Percentiles rank a stretch among this genome's conserved stretches.
Conservation (phyloP, 345 rosid species). For the Melaleuca quinquenervia region DNA sequence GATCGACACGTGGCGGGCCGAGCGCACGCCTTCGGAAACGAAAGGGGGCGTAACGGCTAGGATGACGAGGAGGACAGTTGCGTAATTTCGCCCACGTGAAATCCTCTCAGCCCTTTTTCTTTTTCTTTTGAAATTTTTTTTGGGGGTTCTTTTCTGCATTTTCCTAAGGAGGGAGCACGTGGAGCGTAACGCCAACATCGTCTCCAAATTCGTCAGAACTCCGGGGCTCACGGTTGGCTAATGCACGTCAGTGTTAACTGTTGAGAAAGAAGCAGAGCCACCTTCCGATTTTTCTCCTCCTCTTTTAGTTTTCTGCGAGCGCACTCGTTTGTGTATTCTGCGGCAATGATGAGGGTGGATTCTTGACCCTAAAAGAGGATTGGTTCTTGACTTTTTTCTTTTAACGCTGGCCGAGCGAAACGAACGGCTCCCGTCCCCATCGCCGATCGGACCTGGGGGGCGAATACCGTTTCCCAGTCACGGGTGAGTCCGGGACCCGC, state of each 20-base stretch:
- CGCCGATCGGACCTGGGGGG: background rate
- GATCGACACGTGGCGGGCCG: constrained; percentile 1
- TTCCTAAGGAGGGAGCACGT: background rate
- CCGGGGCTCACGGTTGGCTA: background rate
- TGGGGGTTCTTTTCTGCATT: background rate
- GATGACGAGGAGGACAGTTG: constrained; percentile 5
- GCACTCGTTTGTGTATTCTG: too few species aligned
- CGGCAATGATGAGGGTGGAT: background rate
- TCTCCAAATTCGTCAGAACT: background rate
- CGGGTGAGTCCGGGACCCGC: too few species aligned
- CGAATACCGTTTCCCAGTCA: background rate
- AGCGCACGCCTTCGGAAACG: background rate
- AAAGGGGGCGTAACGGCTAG: constrained; percentile 51
- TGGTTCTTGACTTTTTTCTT: background rate
- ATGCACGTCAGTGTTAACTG: background rate
- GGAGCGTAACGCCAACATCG: background rate
- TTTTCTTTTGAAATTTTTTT: background rate
- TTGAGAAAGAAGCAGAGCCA: background rate
- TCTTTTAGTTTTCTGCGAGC: background rate
- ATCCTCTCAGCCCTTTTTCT: background rate
- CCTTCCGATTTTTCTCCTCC: background rate
- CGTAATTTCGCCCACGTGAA: background rate
- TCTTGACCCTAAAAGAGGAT: background rate
- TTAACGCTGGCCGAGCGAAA: background rate
- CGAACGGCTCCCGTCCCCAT: background rate